Base-by-base conservation (phyloP, 2,329 filamentous ascomycete species). In the Calonectria pseudoturangicola region DNA sequence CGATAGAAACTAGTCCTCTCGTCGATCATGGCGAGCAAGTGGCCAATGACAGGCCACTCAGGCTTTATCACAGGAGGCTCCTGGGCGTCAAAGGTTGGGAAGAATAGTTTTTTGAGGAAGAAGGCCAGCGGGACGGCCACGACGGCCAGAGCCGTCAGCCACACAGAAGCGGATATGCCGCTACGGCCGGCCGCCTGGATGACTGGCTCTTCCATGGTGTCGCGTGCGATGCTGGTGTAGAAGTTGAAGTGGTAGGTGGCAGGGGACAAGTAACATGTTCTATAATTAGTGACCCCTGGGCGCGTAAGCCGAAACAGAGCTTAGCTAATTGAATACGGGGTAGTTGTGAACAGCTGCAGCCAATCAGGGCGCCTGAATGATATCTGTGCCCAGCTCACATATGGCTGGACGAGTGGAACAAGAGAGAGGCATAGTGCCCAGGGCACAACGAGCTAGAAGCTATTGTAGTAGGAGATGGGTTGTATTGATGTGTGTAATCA, bases 51-150 rank as follows among this genome's bases (percentile, higher is more conserved):
- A 6, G 76, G 76, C 9, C 72, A 27, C 8, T 50, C 60, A 1
- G 77, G 73, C 30, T 73, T 76, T 2, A 77, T 0, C 2, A 75
- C 1, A 1, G 75, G 75, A 0, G 77, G 77, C 43, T 79, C 77
- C 9, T 66, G 56, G 1, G 58, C 1, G 2, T 73, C 74, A 10
- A 79, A 10, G 4, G 15, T 54, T 0, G 76, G 72, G 12, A 68
- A 71, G 4, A 48, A 16, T 13, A 64, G 54, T 4, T 54, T 43
- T 5, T 65, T 48, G 9, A 76, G 4, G 1, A 75, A 5, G 0
- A 66, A 9, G 0, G 70, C 8, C 0, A 70, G 16, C 3, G 51
- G 51, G 6, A 62, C 12, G 25, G 47, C 16, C n/a, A 39, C 51
- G 3, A 68, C 27, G 41, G 41, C 50, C 33, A 66, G 36, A 4